These are phyloP conservation scores for Crithidia fasciculata DNA, from an alignment of 208 protist genomes.

Conservation along the genomic window DNA sequence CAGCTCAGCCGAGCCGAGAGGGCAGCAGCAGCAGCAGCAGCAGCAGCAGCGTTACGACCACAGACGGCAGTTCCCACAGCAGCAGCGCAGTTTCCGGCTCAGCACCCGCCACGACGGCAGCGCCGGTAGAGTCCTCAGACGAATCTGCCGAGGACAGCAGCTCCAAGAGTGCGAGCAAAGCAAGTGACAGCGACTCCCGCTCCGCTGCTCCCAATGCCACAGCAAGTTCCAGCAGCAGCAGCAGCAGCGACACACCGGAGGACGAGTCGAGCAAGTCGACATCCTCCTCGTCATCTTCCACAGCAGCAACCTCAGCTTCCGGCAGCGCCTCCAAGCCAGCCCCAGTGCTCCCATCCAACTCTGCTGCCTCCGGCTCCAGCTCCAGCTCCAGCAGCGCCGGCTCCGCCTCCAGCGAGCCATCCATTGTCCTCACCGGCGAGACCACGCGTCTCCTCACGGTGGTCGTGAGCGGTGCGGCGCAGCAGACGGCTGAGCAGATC, in stretches of 20 bases:
- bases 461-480: neutral
- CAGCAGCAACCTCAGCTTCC: conserved; percentile 11
- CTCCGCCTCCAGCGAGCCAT: neutral
- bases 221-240: neutral
- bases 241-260: neutral
- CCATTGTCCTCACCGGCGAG: neutral
- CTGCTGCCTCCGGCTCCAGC: neutral
- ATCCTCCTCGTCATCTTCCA: neutral
- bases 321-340: neutral
- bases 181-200: neutral
- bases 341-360: neutral
- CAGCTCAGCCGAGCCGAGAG: too few species aligned
- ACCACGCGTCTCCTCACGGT: conserved; percentile 2
- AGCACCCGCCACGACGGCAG: neutral
- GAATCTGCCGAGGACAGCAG: neutral
- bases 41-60: neutral
- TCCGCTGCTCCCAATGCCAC: neutral
- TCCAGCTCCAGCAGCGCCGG: neutral
- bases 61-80: neutral
- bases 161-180: neutral
- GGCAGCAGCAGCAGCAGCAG: neutral
- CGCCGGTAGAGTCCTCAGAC: neutral
- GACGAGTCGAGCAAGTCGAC: neutral
- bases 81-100: neutral
- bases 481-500: neutral